Percentiles rank a stretch among this genome's conserved stretches.
phyloP scores from a whole-genome alignment of 352 stramenopile species.

The Achlya hypogyna region DNA sequence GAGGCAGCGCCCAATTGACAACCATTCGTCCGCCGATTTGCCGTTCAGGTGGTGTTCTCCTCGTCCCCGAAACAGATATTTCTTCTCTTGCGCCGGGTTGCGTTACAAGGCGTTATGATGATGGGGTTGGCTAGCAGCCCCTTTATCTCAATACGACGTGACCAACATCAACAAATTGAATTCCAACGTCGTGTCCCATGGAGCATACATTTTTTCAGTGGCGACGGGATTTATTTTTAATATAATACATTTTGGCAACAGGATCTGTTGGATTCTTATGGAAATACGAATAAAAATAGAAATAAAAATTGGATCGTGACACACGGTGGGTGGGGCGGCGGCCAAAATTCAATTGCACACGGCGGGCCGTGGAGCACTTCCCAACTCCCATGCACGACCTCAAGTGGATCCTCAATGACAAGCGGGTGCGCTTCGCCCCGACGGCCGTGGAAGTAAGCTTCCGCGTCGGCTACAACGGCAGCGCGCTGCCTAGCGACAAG shows the following conservation, averaged over 20 bases:
- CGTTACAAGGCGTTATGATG: too few relatives aligned
- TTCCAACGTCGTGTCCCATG: background rate
- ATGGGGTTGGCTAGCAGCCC: background rate
- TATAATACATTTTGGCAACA: background rate
- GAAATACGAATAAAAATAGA: background rate
- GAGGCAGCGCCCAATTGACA: too few relatives aligned
- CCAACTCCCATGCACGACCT: conserved; percentile 2
- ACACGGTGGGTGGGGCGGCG: background rate
- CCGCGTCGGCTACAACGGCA: conserved; percentile 8
- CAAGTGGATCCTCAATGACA: conserved; percentile 13
- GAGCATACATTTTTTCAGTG: background rate
- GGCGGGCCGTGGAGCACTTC: background rate
- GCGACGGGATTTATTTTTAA: background rate
- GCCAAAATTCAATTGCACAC: background rate
- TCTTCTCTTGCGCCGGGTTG: too few relatives aligned
- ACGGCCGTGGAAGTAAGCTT: background rate
- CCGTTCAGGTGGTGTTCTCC: too few relatives aligned
- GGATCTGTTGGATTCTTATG: background rate
- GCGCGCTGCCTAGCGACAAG: conserved; percentile 12
- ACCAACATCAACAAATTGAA: conserved; percentile 9
- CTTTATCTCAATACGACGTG: background rate
- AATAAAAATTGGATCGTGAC: background rate
- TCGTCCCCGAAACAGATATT: too few relatives aligned
- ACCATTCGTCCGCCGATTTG: too few relatives aligned
- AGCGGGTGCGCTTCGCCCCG: background rate